These are phyloP conservation scores for Pseudogymnoascus destructans DNA, from an alignment of 2,329 filamentous ascomycete species.

Conservation along the genomic window DNA sequence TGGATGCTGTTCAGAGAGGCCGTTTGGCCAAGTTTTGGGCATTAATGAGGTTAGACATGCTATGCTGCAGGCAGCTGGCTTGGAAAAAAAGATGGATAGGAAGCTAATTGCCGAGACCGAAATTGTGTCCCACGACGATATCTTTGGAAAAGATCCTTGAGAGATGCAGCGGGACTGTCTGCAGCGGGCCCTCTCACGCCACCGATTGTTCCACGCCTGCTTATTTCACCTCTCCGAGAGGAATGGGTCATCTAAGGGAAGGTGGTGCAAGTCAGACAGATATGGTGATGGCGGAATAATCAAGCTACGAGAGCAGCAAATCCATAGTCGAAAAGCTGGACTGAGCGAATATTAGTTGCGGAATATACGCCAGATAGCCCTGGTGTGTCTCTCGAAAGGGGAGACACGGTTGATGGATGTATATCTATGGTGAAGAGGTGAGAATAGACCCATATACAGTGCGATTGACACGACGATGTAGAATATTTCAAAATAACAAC, in stretches of 20 bases:
- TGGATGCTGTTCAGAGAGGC: conserved; percentile 40
- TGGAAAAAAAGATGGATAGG: conserved; percentile 33
- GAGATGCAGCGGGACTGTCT: not conserved
- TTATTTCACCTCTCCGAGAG: not conserved
- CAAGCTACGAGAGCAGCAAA: not conserved
- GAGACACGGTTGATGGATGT: not conserved
- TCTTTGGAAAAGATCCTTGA: conserved; percentile 11
- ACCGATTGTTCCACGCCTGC: not conserved
- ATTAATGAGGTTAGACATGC: conserved; percentile 51
- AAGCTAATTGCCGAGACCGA: conserved; percentile 26
- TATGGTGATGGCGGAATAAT: not conserved
- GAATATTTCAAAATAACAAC: not conserved
- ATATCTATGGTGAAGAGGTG: not conserved
- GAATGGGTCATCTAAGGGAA: not conserved
- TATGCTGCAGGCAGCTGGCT: conserved; percentile 46
- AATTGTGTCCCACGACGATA: conserved; percentile 22
- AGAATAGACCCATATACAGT: no score
- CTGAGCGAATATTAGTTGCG: not conserved
- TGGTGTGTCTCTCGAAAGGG: not conserved
- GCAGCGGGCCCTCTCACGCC: not conserved
- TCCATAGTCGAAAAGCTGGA: not conserved
- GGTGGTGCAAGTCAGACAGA: not conserved
- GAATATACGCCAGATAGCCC: not conserved
- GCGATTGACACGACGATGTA: not conserved
- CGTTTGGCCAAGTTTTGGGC: conserved; percentile 38